These are phyloP conservation scores for Dissoconium aciculare DNA, from an alignment of 2,329 filamentous ascomycete species.

Conservation along the genomic window DNA sequence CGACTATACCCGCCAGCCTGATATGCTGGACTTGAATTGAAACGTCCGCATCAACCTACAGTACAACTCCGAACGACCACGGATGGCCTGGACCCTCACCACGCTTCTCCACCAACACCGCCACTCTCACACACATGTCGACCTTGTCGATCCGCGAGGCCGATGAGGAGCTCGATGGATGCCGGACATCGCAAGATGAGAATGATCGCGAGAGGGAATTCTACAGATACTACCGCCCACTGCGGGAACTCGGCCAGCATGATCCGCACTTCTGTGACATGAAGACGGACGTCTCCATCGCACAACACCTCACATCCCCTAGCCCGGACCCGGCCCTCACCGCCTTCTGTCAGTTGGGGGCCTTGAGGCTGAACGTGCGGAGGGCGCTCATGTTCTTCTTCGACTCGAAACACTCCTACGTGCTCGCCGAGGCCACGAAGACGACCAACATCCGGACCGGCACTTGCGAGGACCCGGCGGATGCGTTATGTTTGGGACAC, in stretches of 20 bases:
- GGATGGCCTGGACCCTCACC: too few relatives aligned
- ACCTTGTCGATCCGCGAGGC: too few relatives aligned
- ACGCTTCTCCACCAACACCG: too few relatives aligned
- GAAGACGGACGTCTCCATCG: constrained; percentile 5
- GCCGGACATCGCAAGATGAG: constrained; percentile 6
- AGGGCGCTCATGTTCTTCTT: constrained; percentile 32
- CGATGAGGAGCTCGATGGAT: too few relatives aligned
- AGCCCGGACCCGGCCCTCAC: constrained; percentile 27
- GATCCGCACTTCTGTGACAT: constrained; percentile 10
- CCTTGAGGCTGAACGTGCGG: constrained; percentile 23
- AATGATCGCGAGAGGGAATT: constrained; percentile 15
- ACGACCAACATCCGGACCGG: constrained; percentile 25
- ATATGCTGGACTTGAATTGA: too few relatives aligned
- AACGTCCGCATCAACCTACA: too few relatives aligned
- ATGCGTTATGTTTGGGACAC: constrained; percentile 22
- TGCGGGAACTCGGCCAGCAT: constrained; percentile 6
- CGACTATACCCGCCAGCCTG: too few relatives aligned
- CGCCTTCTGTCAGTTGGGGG: constrained; percentile 31
- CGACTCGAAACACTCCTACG: constrained; percentile 34
- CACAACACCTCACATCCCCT: constrained; percentile 8
- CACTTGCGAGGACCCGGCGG: constrained; percentile 20
- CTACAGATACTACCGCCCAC: constrained; percentile 14
- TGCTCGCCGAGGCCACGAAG: constrained; percentile 37
- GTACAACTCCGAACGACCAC: too few relatives aligned
- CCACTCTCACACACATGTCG: too few relatives aligned